A percentile compares a stretch with the other conserved stretches of the same genome.
These are phyloP conservation scores for Polytolypa hystricis DNA, from an alignment of 2,329 filamentous ascomycete species.

Conservation along the genomic window DNA sequence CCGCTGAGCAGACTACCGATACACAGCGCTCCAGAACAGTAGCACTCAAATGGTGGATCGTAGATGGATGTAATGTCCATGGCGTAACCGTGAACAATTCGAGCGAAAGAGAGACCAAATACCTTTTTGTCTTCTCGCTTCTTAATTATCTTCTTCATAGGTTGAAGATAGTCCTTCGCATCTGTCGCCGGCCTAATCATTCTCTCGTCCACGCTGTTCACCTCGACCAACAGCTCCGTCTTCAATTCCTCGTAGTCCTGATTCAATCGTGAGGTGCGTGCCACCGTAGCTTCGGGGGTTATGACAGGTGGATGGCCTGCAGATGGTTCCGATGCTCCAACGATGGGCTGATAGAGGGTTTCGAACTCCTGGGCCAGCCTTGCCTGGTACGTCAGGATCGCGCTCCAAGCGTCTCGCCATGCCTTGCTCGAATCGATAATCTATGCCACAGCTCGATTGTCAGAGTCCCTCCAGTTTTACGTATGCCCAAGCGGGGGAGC, in stretches of 20 bases:
- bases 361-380: conserved; percentile 58
- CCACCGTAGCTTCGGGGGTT: conserved; percentile 53
- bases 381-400: conserved; percentile 58
- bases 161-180: conserved; percentile 56
- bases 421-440: conserved; percentile 63
- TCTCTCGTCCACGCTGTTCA: conserved; percentile 57
- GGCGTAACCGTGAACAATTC: not conserved
- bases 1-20: too few relatives aligned
- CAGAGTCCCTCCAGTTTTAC: conserved; percentile 8
- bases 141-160: conserved; percentile 72
- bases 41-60: too few relatives aligned
- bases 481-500: conserved; percentile 9
- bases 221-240: conserved; percentile 58
- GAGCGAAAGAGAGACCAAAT: conserved; percentile 5
- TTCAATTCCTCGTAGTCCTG: conserved; percentile 60
- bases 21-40: too few relatives aligned
- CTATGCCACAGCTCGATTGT: conserved; percentile 30
- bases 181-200: conserved; percentile 60
- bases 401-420: conserved; percentile 70
- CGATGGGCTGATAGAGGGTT: conserved; percentile 64
- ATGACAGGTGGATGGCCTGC: conserved; percentile 44
- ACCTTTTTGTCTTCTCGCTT: conserved; percentile 70
- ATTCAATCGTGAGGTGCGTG: conserved; percentile 54
- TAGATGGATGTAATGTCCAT: not conserved
- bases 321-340: conserved; percentile 51